A percentile compares a stretch with the other conserved stretches of the same genome.
phyloP scores from a whole-genome alignment of 306 rosid genomes.

The Quercus aquifolioides region DNA sequence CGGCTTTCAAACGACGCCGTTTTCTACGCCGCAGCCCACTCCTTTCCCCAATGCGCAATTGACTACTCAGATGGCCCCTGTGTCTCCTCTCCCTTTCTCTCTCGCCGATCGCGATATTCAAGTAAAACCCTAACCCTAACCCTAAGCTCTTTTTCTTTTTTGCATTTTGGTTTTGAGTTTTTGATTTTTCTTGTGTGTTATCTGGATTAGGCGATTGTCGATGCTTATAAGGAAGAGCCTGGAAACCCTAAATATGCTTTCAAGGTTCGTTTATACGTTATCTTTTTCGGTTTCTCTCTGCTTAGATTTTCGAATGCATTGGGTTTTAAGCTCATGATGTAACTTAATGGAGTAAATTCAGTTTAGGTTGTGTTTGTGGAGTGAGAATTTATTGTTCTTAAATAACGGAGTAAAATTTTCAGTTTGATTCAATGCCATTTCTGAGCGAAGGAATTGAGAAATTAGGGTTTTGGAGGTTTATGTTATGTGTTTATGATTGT shows the following conservation, averaged over 20 bases:
- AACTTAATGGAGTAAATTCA: neutral
- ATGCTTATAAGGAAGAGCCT: conserved; percentile 83
- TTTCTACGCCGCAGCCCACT: conserved; percentile 41
- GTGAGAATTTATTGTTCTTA: neutral
- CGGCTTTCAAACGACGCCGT: conserved; percentile 49
- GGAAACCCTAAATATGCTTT: conserved; percentile 89
- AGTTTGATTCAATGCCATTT: neutral
- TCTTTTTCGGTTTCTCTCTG: neutral
- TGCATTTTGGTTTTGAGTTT: neutral
- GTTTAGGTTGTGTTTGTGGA: neutral
- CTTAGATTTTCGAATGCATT: neutral
- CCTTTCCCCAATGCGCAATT: conserved; percentile 55
- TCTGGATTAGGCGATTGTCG: conserved; percentile 66
- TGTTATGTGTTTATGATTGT: conserved; percentile 11
- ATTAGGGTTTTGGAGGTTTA: conserved; percentile 5
- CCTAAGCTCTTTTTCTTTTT: neutral
- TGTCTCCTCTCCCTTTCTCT: conserved; percentile 83
- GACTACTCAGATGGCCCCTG: conserved; percentile 93
- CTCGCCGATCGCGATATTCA: conserved; percentile 91
- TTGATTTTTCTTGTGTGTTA: neutral
- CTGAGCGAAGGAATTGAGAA: neutral
- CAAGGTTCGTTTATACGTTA: conserved; percentile 51
- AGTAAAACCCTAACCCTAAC: conserved; percentile 30
- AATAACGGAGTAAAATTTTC: neutral
- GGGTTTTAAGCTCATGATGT: too few species aligned